Percentiles rank a stretch among this genome's conserved stretches.
Conservation (phyloP, 2,329 filamentous ascomycete genomes). For the Fusarium setosum region DNA sequence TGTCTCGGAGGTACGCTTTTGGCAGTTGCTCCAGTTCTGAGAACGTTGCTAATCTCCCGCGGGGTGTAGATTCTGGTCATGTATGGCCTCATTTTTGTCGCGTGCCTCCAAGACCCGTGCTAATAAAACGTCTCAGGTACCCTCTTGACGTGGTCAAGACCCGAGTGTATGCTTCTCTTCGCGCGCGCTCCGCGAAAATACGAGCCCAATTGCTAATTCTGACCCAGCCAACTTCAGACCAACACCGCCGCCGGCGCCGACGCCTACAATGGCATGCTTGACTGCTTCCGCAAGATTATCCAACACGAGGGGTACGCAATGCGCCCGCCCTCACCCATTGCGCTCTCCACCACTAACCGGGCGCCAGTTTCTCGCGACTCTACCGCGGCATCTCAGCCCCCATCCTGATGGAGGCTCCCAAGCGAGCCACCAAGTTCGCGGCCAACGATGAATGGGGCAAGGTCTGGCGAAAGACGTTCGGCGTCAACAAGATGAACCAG, state of each 20-base stretch:
- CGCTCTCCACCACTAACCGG: constrained; percentile 31
- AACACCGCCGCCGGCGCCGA: constrained; percentile 79
- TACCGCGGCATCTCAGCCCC: constrained; percentile 97
- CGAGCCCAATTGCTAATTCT: constrained; percentile 35
- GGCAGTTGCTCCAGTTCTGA: constrained; percentile 31
- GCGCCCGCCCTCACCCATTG: constrained; percentile 11
- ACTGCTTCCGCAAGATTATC: constrained; percentile 98
- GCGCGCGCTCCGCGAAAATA: constrained; percentile 22
- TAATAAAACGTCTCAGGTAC: constrained; percentile 74
- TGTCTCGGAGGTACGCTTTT: constrained; percentile 85
- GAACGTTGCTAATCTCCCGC: constrained; percentile 24
- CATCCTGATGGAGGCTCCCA: constrained; percentile 95
- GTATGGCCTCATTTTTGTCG: constrained; percentile 60
- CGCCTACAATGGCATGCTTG: constrained; percentile 94
- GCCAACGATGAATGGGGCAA: constrained; percentile 99
- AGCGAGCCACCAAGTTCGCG: constrained; percentile 97
- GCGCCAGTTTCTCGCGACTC: constrained; percentile 79
- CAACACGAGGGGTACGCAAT: constrained; percentile 85
- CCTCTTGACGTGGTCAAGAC: constrained; percentile 99
- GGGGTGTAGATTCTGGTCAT: constrained; percentile 82
- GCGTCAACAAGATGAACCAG: constrained; percentile 89
- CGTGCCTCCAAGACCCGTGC: constrained; percentile 24
- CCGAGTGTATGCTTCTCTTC: constrained; percentile 76
- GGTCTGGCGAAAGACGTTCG: constrained; percentile 90
- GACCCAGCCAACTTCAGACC: constrained; percentile 85